These are phyloP conservation scores for Sclerotinia glacialis DNA, from an alignment of 2,329 filamentous ascomycete genomes.

Conservation along the genomic window DNA sequence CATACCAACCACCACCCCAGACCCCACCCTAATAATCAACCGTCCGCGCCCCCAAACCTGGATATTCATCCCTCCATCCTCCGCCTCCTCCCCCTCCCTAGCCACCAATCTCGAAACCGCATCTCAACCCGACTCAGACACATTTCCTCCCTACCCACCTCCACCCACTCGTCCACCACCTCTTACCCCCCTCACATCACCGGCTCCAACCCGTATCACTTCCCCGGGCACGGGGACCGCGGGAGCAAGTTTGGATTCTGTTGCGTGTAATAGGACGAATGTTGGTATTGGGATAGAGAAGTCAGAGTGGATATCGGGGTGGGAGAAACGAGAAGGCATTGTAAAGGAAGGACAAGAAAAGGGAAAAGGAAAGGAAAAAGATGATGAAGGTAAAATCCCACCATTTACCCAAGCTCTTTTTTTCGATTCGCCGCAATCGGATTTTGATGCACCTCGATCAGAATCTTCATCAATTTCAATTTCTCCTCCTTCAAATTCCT, in stretches of 20 bases:
- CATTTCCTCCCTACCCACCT: background rate
- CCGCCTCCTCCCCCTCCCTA: too few relatives aligned
- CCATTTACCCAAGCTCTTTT: background rate
- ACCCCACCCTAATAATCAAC: conserved; percentile 1
- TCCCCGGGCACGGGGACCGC: background rate
- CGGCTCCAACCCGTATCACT: background rate
- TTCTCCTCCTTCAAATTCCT: background rate
- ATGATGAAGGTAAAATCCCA: background rate
- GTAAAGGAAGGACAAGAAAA: too few relatives aligned
- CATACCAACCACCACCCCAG: too few relatives aligned
- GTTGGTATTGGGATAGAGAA: too few relatives aligned
- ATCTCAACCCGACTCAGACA: background rate
- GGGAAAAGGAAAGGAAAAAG: too few relatives aligned
- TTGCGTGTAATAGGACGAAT: too few relatives aligned
- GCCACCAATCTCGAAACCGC: background rate
- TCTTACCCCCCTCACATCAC: background rate
- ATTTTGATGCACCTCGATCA: background rate
- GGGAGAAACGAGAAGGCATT: too few relatives aligned
- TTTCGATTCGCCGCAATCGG: background rate
- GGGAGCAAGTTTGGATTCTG: too few relatives aligned
- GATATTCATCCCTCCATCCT: background rate
- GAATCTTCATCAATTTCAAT: background rate
- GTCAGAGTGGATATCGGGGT: too few relatives aligned
- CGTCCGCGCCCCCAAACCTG: conserved; percentile 6
- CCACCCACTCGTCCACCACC: background rate